Base-by-base conservation (phyloP, 2,329 filamentous ascomycete genomes). In the Penicillium sp. region DNA sequence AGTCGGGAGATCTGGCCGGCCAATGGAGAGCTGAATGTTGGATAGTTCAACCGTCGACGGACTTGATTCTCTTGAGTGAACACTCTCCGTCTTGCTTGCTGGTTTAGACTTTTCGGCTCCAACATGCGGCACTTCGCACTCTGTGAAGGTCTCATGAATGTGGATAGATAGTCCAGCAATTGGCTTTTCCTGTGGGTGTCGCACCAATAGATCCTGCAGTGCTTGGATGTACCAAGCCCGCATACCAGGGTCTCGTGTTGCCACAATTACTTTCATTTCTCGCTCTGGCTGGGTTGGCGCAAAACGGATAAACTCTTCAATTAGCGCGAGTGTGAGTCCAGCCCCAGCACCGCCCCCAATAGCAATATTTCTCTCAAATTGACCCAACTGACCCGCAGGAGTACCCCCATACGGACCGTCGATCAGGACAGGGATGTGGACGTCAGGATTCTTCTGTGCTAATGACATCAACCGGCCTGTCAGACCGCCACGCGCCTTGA, bases 381-480 rank as follows among this genome's bases (percentile, higher is more conserved):
- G 69, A 0, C 69, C 63, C 14, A 79, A 67, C 3, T 68, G 63
- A 2, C 66, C 66, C 1, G 76, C 70, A 18, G 84, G 68, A 5
- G 68, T 58, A 0, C 84, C 85, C 0, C 85, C 84, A 57, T 87
- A 87, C 0, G 85, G 85, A 0, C 85, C 85, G 41, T 87, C 85
- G 0, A 87, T 60, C 1, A 85, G 68, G 0, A 87, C 81, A 0
- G 75, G 74, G 1, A 83, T 71, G 0, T 69, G 62, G 0, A 64
- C 55, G 0, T 71, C 74, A 0, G 83, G 76, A 11, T 70, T 66
- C 33, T 75, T 70, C 5, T 60, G 50, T 0, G 80, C 80, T 6
- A 78, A 55, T 0, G 68, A 73, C 4, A 77, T 77, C 2, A 86
- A 71, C 0, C 78, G 75, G 0, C 70, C 75, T 0, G 85, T 87